Base-by-base conservation (phyloP, 208 protist genomes). In the Porcisia hertigi region DNA sequence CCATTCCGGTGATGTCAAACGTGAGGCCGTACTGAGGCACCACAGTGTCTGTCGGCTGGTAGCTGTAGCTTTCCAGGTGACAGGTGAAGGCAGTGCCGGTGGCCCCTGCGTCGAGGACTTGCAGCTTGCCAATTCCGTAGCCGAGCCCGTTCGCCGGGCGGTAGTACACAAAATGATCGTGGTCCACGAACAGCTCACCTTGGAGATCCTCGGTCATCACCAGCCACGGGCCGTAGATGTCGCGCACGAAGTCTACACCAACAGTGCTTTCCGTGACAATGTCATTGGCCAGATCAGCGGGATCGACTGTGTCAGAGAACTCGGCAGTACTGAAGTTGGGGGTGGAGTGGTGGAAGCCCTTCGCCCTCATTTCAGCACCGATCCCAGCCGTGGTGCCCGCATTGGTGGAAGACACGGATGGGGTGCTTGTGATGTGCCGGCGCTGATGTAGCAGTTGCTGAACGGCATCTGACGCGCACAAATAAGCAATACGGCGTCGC, bases 151-250 rank as follows among this genome's bases (percentile, higher is more conserved):
- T 94, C 4, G 90, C 91, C 1, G 94, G 94, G 14, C 94, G 92
- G 58, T 93, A 92, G 77, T 89, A 96, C 6, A 95, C 90, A 73
- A 95, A 92, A 4, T 80, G 41, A 70, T 97, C 92, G 72, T 93
- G 84, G 53, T 97, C 94, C n/a, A 97, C 59, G 55, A 96, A 96
- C 30, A 97, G 81, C 80, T 97, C 92, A 1, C 92, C 94, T 69
- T 96, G 88, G 54, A 96, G 69, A 34, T 94, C 92, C 16, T 96
- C 90, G 25, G 93, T 93, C 84, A 97, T 93, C 41, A 96, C 86
- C 7, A 97, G 85, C 92, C 93, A 97, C 60, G 91, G 91, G 49
- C 93, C 93, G 75, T 95, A 86, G 30, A 97, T 79, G 71, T 97
- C 89, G 9, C 76, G 75, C 49, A 77, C 73, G 76, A 92, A 89